Base-by-base conservation (phyloP, 805 yeast species). In the Cyberlindnera euphorbiiphila region DNA sequence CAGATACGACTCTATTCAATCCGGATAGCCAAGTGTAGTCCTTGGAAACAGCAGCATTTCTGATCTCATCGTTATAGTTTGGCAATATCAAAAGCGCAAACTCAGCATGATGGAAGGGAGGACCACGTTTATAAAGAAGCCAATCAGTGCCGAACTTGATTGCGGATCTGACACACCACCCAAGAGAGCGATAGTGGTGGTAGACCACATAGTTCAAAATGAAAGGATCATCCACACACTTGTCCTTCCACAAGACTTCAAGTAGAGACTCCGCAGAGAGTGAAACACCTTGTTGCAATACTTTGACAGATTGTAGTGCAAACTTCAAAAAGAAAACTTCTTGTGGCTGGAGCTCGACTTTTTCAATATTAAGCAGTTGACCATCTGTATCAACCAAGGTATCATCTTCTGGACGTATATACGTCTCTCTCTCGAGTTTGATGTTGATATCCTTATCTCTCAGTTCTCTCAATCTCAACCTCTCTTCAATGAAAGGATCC, bases 91-190 rank as follows among this genome's bases (percentile, higher is more conserved):
- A 54, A 4, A 86, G 64, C 6, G 91, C 85, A 58, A 76, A 85
- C 56, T 88, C 95, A 0, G 98, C 97, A 57, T 93, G 99, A 34
- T 82, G 78, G 57, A 89, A 87, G 2, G 97, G 97, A 8, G 98
- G 98, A 0, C 99, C 99, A 41, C 91, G 68, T 37, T 81, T 77
- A 59, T 93, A 93, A 5, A 93, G 66, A 8, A 93, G 62, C 59
- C 67, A 82, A 51, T 89, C 94, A n/a, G 85, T 74, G 2, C 96
- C 96, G 59, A 93, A 93, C 59, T 93, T 93, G 39, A 88, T 74
- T 0, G 98, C 98, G 0, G 89, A 76, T 41, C 94, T 70, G 3
- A 82, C 93, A 65, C 97, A 91, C 97, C 98, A 93, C 0, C 97
- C 97, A 18, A 76, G 69, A 0, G 96, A 80, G 36, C 95, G 71